Percentiles rank a stretch among this genome's conserved stretches.
These are phyloP conservation scores for Veloporphyrellus conicus DNA, from an alignment of 1,284 basidiomycete genomes.

Conservation along the genomic window DNA sequence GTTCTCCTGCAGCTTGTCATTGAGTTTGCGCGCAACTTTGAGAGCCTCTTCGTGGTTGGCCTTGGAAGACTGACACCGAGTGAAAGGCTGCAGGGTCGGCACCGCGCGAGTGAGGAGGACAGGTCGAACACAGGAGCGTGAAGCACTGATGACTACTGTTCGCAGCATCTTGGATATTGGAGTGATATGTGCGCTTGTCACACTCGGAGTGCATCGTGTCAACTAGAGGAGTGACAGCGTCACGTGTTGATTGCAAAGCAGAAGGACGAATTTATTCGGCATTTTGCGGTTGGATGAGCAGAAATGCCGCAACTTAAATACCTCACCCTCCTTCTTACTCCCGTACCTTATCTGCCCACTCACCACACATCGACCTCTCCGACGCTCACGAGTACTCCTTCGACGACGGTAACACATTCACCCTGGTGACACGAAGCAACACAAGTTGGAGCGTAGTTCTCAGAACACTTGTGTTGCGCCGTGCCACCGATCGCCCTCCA, in stretches of 20 bases:
- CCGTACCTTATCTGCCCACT: no score
- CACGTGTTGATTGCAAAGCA: no score
- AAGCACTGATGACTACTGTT: conserved; percentile 12
- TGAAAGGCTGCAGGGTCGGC: conserved; percentile 11
- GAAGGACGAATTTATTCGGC: conserved; percentile 2
- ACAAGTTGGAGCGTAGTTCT: conserved; percentile 50
- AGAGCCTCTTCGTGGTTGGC: conserved; percentile 27
- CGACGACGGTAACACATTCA: not conserved
- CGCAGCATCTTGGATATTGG: conserved; percentile 24
- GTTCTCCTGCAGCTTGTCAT: conserved; percentile 54
- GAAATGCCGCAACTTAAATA: conserved; percentile 28
- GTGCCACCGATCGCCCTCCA: conserved; percentile 7
- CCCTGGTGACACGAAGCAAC: conserved; percentile 12
- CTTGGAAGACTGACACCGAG: conserved; percentile 28
- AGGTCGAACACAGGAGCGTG: conserved; percentile 14
- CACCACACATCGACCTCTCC: not conserved
- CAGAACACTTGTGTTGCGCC: conserved; percentile 38
- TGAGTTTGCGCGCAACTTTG: conserved; percentile 41
- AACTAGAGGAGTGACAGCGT: no score
- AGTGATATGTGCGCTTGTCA: not conserved
- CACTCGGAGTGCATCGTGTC: no score
- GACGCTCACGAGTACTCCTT: not conserved
- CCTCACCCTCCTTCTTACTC: not conserved
- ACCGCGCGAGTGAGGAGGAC: conserved; percentile 1
- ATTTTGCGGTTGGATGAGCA: conserved; percentile 29